These are phyloP conservation scores for Fabrea salina DNA, from an alignment of 169 alveolate species.

Conservation along the genomic window DNA sequence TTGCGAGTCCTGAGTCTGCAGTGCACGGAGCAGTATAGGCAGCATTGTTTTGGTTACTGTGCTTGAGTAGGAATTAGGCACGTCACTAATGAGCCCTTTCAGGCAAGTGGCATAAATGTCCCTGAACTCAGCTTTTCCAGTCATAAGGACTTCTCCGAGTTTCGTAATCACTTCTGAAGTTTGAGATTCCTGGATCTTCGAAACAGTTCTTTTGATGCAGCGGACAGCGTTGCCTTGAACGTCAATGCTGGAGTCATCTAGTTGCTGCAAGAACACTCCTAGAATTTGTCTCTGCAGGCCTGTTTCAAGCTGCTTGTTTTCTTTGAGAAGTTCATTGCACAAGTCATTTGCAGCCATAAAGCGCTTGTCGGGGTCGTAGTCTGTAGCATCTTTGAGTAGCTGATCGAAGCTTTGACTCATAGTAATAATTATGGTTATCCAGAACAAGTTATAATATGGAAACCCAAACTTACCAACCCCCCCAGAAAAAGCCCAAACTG, in stretches of 20 bases:
- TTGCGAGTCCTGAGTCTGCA: constrained; percentile 34
- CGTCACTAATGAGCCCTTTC: constrained; percentile 69
- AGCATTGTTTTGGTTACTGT: constrained; percentile 46
- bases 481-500: no score
- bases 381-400: constrained; percentile 58
- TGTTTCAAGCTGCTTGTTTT: constrained; percentile 48
- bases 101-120: constrained; percentile 79
- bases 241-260: constrained; percentile 71
- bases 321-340: constrained; percentile 59
- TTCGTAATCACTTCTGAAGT: constrained; percentile 60
- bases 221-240: constrained; percentile 76
- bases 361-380: constrained; percentile 80
- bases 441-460: no score
- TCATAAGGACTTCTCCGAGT: constrained; percentile 62
- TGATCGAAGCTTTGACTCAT: constrained; percentile 34
- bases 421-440: constrained; percentile 16
- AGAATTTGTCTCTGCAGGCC: constrained; percentile 59
- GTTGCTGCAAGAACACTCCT: constrained; percentile 63
- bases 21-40: constrained; percentile 57
- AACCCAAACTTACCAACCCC: no score
- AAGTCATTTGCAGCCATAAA: constrained; percentile 83
- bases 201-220: constrained; percentile 68
- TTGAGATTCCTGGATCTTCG: constrained; percentile 70
- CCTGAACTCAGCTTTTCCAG: constrained; percentile 70
- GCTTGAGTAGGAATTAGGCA: constrained; percentile 51